These are phyloP conservation scores for Cercospora sp. DNA, from an alignment of 2,329 filamentous ascomycete species.

Conservation along the genomic window DNA sequence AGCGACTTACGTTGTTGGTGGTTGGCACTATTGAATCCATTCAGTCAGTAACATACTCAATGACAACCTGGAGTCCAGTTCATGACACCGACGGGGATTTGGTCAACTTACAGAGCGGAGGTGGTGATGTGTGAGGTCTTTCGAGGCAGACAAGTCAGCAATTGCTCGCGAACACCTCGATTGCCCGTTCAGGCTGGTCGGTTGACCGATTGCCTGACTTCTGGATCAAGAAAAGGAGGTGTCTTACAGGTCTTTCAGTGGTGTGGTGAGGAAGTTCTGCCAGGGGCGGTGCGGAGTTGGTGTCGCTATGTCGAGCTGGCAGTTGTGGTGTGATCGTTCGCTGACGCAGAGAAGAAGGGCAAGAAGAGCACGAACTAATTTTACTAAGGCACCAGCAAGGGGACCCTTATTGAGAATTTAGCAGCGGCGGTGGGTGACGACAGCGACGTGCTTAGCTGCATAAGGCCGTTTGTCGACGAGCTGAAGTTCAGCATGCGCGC, in stretches of 20 bases:
- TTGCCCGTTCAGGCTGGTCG: neutral
- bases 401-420: neutral
- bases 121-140: neutral
- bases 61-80: neutral
- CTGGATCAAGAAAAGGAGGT: neutral
- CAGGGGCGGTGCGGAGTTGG: neutral
- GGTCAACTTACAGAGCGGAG: neutral
- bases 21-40: neutral
- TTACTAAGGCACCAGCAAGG: neutral
- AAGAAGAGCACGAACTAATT: neutral
- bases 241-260: neutral
- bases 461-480: neutral
- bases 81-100: neutral
- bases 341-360: neutral
- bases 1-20: neutral
- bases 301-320: neutral
- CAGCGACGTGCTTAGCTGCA: neutral
- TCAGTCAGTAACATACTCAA: neutral
- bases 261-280: neutral
- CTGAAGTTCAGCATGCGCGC: neutral
- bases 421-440: neutral
- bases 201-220: neutral
- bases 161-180: neutral
- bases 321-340: neutral
- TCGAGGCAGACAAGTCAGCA: neutral